Base-by-base conservation (phyloP, 2,329 filamentous ascomycete species). In the Pseudopithomyces maydicus region DNA sequence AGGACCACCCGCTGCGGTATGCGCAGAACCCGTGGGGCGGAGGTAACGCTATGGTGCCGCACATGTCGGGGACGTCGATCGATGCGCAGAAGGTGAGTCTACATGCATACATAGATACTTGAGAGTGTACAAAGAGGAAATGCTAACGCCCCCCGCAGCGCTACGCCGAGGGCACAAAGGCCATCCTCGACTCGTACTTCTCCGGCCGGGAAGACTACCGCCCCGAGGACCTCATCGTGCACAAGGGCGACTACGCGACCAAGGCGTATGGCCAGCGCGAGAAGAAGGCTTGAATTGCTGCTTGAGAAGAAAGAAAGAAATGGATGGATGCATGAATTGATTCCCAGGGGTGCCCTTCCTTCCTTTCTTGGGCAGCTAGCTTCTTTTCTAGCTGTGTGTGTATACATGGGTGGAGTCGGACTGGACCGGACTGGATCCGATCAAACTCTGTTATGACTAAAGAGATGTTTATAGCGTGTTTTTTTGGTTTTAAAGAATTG, bases 31-130 rank as follows among this genome's bases (percentile, higher is more conserved):
- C 91, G 76, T 97, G 91, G 84, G 94, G 93, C 69, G 95, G 94
- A 74, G 95, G 95, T 76, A 98, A 98, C 82, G 95, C 93, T 81
- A 99, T 95, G 91, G 93, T 97, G 58, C 92, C 95, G 55, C 95
- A 98, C 88, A 97, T 98, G 92, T 97, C 92, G 12, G 95, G 95
- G 76, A 98, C 94, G 57, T 97, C 93, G n/a, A 89, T 99, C 75
- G 95, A 99, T 76, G 95, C 95, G 57, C 95, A 99, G 85, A 89
- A 91, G 68, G 68, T 70, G 58, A 50, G 68, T 61, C 17, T 26
- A n/a, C n/a, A n/a, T n/a, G n/a, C n/a, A n/a, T n/a, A n/a, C n/a
- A n/a, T n/a, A n/a, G n/a, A n/a, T n/a, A n/a, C n/a, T n/a, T n/a
- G n/a, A n/a, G n/a, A n/a, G n/a, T n/a, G n/a, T n/a, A n/a, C n/a